phyloP scores from a whole-genome alignment of 345 rosid species.

The Eucalyptus fibrosa region DNA sequence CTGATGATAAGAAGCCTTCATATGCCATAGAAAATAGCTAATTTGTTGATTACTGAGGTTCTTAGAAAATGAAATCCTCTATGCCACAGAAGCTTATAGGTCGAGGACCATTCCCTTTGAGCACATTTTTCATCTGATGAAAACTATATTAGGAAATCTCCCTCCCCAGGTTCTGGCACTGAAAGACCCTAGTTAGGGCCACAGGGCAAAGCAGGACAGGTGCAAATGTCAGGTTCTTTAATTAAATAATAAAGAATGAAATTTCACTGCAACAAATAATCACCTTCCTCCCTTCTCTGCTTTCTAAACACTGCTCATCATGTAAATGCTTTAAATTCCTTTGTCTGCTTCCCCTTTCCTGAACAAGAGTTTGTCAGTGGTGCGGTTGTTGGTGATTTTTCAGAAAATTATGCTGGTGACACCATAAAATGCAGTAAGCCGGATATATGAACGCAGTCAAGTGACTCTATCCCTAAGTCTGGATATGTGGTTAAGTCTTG shows the following conservation, averaged over 20 bases:
- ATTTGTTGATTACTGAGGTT: neutral
- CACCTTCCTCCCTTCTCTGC: neutral
- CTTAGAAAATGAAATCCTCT: neutral
- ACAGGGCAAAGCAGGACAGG: neutral
- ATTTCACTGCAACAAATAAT: neutral
- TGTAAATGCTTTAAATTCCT: neutral
- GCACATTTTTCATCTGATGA: neutral
- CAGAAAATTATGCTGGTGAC: neutral
- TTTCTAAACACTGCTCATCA: neutral
- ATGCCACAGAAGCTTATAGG: neutral
- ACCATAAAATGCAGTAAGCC: neutral
- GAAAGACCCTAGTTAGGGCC: neutral
- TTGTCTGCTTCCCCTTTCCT: neutral
- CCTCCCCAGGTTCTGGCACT: neutral
- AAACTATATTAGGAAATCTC: neutral
- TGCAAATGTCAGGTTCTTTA: neutral
- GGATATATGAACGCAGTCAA: neutral
- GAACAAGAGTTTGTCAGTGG: neutral
- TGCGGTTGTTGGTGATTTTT: neutral
- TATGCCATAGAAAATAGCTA: neutral
- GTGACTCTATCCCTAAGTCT: neutral
- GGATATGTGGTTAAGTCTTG: neutral
- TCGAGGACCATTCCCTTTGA: neutral
- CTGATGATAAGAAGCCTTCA: neutral
- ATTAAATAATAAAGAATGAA: neutral